Evolutionary conservation across 768 basidiomycete genomes (phyloP).

Genomic region (Mycena crocata): DNA sequence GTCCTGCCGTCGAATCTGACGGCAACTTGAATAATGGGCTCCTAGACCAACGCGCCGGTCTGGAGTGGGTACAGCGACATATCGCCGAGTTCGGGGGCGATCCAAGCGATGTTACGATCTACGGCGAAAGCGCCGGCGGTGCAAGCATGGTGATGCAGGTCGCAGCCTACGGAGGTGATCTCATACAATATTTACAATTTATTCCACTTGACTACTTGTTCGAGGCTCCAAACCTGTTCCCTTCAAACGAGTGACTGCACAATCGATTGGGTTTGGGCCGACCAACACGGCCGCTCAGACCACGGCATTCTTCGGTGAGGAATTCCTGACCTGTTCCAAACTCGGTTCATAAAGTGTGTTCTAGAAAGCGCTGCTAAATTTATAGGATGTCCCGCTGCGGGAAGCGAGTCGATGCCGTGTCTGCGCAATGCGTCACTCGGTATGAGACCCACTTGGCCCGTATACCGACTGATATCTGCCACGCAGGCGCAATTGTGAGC

Average conservation of each 20-base stretch:
- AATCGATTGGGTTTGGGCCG: constrained; percentile 57
- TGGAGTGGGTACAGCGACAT: constrained; percentile 55
- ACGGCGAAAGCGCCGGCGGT: constrained; percentile 55
- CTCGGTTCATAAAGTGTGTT: not conserved
- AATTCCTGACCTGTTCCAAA: not conserved
- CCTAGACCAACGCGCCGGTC: constrained; percentile 53
- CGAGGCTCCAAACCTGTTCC: constrained; percentile 48
- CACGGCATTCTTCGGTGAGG: constrained; percentile 49
- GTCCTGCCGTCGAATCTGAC: constrained; percentile 45
- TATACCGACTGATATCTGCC: not conserved
- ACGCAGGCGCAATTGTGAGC: constrained; percentile 49
- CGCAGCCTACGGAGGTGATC: constrained; percentile 54
- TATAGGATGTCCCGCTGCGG: constrained; percentile 44
- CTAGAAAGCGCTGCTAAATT: constrained; percentile 44
- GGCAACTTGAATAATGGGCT: constrained; percentile 55
- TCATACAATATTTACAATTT: not conserved
- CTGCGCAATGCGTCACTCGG: constrained; percentile 51
- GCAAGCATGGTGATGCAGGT: constrained; percentile 59
- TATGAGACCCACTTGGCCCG: constrained; percentile 7
- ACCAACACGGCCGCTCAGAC: constrained; percentile 42
- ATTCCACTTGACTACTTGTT: not conserved
- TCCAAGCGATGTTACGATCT: constrained; percentile 47
- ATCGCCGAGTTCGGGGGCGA: constrained; percentile 51
- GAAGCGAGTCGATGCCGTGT: constrained; percentile 46
- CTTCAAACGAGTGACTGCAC: constrained; percentile 54